Base-by-base conservation (phyloP, 2,329 filamentous ascomycete species). In the Fusarium sp. region DNA sequence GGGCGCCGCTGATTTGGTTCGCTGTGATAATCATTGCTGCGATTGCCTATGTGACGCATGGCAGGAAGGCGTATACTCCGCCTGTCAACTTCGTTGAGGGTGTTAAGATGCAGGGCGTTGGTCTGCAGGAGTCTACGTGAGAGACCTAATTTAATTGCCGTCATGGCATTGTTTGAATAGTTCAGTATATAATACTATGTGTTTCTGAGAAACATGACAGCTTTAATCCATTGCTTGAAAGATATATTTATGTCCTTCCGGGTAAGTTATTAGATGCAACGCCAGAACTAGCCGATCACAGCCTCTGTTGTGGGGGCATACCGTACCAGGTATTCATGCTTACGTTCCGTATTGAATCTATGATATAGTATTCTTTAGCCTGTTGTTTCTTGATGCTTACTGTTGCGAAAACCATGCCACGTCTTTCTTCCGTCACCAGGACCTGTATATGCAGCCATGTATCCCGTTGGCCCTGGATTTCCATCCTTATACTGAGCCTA, bases 1-100 rank as follows among this genome's bases (percentile, higher is more conserved):
- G 62, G 63, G 63, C 63, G 7, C 63, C 62, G 13, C 13, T 66
- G 28, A 66, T 66, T 39, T 66, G 63, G 63, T 47, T 61, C 10
- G 63, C 56, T 1, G 63, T 66, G 0, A 66, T 66, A 1, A 7
- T 67, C 5, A 52, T 66, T 3, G 63, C 63, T 4, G 40, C 37
- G 0, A 22, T 67, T 17, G 63, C 56, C 0, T 67, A 67, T 45
- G 11, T 57, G 2, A 20, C 46, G 2, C 62, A 67, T 32, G 63
- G 63, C 0, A 62, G 33, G 2, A 33, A 22, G 28, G 35, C 32
- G 1, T 67, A 67, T 5, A 67, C 62, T 7, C 63, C 63, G 0
- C 63, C 63, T 13, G 63, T 67, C 1, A 67, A 51, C 17, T 67
- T 67, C 20, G 63, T 67, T 2, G 50, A 67, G 5, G 63, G 63